These are phyloP conservation scores for Diophrys appendiculata DNA, from an alignment of 73 alveolate genomes.

Conservation along the genomic window DNA sequence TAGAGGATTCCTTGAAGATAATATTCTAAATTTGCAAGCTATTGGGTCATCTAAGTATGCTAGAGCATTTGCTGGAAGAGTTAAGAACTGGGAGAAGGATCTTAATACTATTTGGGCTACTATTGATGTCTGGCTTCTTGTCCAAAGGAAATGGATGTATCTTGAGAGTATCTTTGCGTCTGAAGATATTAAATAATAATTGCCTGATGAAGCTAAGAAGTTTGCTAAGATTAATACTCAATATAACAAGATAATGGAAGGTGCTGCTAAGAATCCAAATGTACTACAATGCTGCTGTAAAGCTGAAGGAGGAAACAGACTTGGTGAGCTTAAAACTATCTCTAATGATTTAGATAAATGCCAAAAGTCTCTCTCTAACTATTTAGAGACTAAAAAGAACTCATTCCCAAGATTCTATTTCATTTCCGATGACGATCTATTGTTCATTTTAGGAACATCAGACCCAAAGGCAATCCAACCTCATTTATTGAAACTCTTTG, in stretches of 20 bases:
- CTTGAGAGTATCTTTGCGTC: constrained; percentile 99
- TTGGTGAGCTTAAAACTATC: constrained; percentile 71
- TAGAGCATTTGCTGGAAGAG: constrained; percentile 88
- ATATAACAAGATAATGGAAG: constrained; percentile 94
- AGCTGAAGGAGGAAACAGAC: constrained; percentile 79
- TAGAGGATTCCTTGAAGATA: constrained; percentile 92
- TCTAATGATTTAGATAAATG: constrained; percentile 79
- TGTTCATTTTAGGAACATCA: constrained; percentile 95
- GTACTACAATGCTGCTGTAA: constrained; percentile 90
- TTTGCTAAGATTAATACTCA: constrained; percentile 91
- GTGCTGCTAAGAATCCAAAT: constrained; percentile 92
- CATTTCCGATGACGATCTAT: constrained; percentile 98
- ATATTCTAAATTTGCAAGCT: constrained; percentile 88
- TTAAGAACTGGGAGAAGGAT: constrained; percentile 94
- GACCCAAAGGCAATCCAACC: constrained; percentile 96
- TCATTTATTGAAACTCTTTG: constrained; percentile 96
- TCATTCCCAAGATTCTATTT: constrained; percentile 98
- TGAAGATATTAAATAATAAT: constrained; percentile 98
- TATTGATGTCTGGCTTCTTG: constrained; percentile 95
- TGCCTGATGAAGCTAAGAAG: constrained; percentile 98
- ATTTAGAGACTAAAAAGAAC: constrained; percentile 97
- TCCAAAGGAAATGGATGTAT: constrained; percentile 98
- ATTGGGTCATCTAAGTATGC: constrained; percentile 92
- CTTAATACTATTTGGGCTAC: constrained; percentile 95
- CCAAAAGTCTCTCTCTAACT: constrained; percentile 90